phyloP scores from a whole-genome alignment of 148 eudicot genomes.

The Rhododendron griersonianum region DNA sequence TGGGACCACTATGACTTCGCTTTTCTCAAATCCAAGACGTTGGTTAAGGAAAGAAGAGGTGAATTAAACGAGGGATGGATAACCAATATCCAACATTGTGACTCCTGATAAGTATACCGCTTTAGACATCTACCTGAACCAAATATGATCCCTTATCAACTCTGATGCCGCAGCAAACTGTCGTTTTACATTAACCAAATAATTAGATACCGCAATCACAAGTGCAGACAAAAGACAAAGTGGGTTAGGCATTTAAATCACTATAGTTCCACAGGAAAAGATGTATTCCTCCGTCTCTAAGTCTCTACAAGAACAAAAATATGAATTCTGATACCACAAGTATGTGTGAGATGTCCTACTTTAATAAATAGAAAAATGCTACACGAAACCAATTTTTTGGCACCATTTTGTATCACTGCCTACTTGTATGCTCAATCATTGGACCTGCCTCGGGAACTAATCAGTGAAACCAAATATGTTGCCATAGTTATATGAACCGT shows the following conservation, averaged over 20 bases:
- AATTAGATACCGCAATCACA: background rate
- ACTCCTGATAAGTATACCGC: background rate
- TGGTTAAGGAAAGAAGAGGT: background rate
- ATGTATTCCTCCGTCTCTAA: background rate
- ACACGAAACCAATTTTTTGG: background rate
- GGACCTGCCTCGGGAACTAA: background rate
- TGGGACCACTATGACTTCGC: background rate
- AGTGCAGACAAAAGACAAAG: background rate
- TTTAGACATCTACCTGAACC: conserved; percentile 1
- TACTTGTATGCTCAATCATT: background rate
- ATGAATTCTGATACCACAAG: background rate
- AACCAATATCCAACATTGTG: background rate
- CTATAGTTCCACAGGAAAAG: background rate
- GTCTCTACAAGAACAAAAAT: background rate
- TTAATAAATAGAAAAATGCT: background rate
- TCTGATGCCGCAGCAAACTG: background rate
- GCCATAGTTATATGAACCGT: background rate
- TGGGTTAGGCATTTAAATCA: background rate
- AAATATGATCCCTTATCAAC: background rate
- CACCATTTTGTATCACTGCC: background rate
- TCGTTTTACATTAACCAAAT: background rate
- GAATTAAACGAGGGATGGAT: background rate
- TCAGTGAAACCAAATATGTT: background rate
- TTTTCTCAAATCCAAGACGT: background rate
- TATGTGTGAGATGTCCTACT: background rate